Evolutionary conservation across 2,329 filamentous ascomycete genomes (phyloP), one percentile per base, ranked within the genome.

Genomic region (Aciculosporium take): DNA sequence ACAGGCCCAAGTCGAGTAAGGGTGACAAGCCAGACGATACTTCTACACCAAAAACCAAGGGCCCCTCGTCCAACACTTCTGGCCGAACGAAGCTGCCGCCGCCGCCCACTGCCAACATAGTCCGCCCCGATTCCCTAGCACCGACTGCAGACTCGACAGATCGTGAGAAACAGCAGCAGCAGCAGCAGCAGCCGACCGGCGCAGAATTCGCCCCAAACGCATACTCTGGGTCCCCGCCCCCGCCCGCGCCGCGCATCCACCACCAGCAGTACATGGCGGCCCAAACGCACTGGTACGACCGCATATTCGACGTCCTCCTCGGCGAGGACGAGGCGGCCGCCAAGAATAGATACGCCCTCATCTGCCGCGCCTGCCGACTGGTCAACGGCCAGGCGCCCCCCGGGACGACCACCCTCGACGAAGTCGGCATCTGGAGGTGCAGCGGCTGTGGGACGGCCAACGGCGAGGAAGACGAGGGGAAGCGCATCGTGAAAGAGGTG

Each of bases 381-480:
- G 88, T 98, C 37, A 98, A 98, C 56, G 91, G 93, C 0, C 91
- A 95, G 57, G 91, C 91, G 3, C 88, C 91, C 2, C 89, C 91
- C 0, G 91, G 91, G 1, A 80, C 83, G 0, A 81, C 77, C 50
- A 75, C 70, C 0, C 63, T 89, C 1, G 76, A 84, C 30, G 88
- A 95, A 39, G 55, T 98, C 1, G 91, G 89, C 2, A 69, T 71
- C 46, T 98, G 91, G 91, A 78, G 80, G 45, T 98, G 91, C 60
- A 82, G 84, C 57, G 76, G 76, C n/a, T 98, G 91, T 55, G 79
- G 81, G 8, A 69, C 76, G 2, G 72, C 73, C 64, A 98, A 98
- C 56, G 89, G 89, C 0, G 76, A 83, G 53, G 84, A 81, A 51
- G 84, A 81, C 46, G 84, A 89, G 57, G 75, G 78, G 7, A 76